These are phyloP conservation scores for Pyrrhoderma lamaoense DNA, from an alignment of 1,284 basidiomycete genomes.

Conservation along the genomic window DNA sequence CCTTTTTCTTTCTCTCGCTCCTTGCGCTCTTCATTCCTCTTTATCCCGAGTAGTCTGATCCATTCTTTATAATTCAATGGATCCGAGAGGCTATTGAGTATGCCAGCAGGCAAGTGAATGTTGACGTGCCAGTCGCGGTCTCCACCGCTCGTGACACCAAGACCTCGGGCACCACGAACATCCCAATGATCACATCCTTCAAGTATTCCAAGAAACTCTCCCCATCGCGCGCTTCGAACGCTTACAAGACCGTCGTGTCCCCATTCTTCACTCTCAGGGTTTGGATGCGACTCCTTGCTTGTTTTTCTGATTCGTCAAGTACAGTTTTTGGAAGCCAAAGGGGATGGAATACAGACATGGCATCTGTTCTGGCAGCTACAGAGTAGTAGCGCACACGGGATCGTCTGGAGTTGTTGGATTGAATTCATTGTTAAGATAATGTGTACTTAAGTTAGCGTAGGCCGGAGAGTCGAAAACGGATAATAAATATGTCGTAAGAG, in stretches of 20 bases:
- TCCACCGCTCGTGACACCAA: conserved; percentile 25
- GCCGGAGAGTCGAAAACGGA: conserved; percentile 94
- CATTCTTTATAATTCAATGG: conserved; percentile 44
- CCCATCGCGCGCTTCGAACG: conserved; percentile 86
- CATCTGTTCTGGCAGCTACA: conserved; percentile 72
- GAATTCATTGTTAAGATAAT: conserved; percentile 80
- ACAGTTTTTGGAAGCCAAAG: conserved; percentile 96
- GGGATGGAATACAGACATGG: conserved; percentile 84
- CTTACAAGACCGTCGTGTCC: conserved; percentile 96
- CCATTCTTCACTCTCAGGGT: conserved; percentile 36
- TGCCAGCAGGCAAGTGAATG: conserved; percentile 5
- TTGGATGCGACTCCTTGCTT: conserved; percentile 34
- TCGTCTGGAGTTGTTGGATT: conserved; percentile 89
- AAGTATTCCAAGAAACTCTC: conserved; percentile 86
- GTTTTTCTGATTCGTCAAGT: conserved; percentile 72
- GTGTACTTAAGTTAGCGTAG: conserved; percentile 89
- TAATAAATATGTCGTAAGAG: conserved; percentile 85
- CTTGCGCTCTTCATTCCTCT: conserved; percentile 45
- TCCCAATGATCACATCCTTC: conserved; percentile 98
- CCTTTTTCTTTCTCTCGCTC: conserved; percentile 23
- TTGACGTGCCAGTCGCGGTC: conserved; percentile 13
- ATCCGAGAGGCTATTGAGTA: neutral
- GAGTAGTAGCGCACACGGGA: conserved; percentile 87
- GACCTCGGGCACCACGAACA: conserved; percentile 68
- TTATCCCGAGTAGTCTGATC: conserved; percentile 49